Base-by-base conservation (phyloP, 2,329 filamentous ascomycete species). In the Apiospora marii region DNA sequence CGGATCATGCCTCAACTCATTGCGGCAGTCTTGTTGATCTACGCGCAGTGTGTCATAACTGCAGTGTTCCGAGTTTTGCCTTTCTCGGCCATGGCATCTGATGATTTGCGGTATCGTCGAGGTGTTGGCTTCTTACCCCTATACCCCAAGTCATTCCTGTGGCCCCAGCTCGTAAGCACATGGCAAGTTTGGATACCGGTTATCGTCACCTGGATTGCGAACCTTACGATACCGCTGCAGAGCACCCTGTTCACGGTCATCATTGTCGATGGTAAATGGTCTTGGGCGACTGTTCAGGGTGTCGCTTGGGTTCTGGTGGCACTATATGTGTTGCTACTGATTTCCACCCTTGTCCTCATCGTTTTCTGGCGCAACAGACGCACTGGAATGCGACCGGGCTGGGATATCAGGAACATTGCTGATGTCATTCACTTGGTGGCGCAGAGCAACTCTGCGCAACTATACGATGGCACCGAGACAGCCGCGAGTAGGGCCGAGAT, bases 401-500 rank as follows among this genome's bases (percentile, higher is more conserved):
- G 95, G 95, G 94, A 98, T 79, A 89, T 94, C 2, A 88, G 92
- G 67, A 96, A 92, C 34, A 85, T 98, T 10, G 95, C 93, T 3
- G 95, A 98, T 79, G 84, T 97, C 49, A 88, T 96, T 61, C 90
- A 92, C 1, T 86, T 98, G 14, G 87, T 97, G 37, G 92, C 94
- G 75, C 90, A 93, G 73, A 95, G 94, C 75, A 98, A 97, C 81
- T 90, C 92, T 24, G 87, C 95, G 68, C 85, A 87, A 30, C 92
- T 93, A 77, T 97, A 95, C 81, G 86, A 89, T 16, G 90, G 90
- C 4, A 91, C 92, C 0, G 92, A 95, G 77, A 89, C 90, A 0
- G 87, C 90, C 61, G 82, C 83, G 10, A 84, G 83, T 22, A 85
- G 86, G 68, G 78, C 82, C 44, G 86, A 90, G 46, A 89, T 93